Conservation (phyloP, 192 early-diverging fungal species). For the Coemansia aciculifera region DNA sequence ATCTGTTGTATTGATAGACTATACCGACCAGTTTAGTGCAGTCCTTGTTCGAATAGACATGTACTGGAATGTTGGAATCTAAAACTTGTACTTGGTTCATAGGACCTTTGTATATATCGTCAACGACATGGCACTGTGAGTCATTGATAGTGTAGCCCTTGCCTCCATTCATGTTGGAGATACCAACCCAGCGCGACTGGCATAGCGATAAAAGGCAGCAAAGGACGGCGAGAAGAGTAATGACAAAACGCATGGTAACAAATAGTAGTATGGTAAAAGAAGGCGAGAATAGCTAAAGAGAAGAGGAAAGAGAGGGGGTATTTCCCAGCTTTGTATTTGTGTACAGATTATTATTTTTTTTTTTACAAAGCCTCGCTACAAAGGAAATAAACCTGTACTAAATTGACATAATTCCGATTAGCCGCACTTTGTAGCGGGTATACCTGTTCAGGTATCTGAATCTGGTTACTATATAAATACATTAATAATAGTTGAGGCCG, state of each 20-base stretch:
- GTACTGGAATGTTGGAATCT: neutral
- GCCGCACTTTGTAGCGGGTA: no score
- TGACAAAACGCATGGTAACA: neutral
- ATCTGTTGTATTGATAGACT: neutral
- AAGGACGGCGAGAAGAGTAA: neutral
- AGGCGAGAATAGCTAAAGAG: neutral
- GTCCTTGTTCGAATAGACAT: neutral
- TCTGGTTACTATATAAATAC: no score
- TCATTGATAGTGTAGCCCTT: neutral
- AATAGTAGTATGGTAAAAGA: neutral
- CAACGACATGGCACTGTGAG: neutral
- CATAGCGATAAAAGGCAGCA: neutral
- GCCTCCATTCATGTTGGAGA: neutral
- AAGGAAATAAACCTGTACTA: no score
- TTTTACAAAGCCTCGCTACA: no score
- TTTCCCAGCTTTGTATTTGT: no score
- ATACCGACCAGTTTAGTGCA: neutral
- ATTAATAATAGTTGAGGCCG: no score
- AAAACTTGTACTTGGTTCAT: neutral
- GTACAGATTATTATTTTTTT: no score
- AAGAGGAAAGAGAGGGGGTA: no score
- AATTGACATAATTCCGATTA: no score
- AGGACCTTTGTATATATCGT: neutral
- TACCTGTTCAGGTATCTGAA: no score
- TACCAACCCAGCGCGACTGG: neutral